Evolutionary conservation across 2,329 filamentous ascomycete genomes (phyloP).

Genomic region (Coleophoma cylindrospora): DNA sequence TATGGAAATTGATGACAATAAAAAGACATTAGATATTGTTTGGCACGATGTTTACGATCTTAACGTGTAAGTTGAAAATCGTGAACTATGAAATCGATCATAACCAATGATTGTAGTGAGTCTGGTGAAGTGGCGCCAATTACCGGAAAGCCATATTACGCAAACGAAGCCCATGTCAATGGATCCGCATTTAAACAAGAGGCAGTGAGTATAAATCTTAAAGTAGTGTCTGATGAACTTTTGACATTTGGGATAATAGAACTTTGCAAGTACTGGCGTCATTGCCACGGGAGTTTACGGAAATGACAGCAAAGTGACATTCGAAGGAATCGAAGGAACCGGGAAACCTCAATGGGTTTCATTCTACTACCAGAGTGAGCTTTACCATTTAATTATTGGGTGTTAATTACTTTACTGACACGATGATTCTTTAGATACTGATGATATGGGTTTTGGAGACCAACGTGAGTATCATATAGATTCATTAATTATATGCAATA

Average conservation of each 20-base stretch:
- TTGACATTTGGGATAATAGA: slow-evolving; percentile 9
- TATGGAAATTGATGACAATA: slow-evolving; percentile 43
- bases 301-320: slow-evolving; percentile 49
- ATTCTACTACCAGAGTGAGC: slow-evolving; percentile 47
- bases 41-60: slow-evolving; percentile 55
- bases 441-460: slow-evolving; percentile 55
- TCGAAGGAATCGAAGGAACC: slow-evolving; percentile 40
- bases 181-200: slow-evolving; percentile 50
- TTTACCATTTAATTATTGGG: background rate
- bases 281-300: slow-evolving; percentile 49
- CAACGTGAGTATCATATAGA: background rate
- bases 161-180: slow-evolving; percentile 35
- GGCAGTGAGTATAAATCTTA: slow-evolving; percentile 28
- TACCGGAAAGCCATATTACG: slow-evolving; percentile 41
- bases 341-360: slow-evolving; percentile 51
- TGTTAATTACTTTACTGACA: background rate
- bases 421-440: slow-evolving; percentile 31
- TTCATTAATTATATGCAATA: background rate
- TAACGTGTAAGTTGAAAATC: slow-evolving; percentile 30
- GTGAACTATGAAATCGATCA: background rate
- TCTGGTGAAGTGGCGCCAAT: slow-evolving; percentile 38
- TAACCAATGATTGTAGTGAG: slow-evolving; percentile 20
- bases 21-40: slow-evolving; percentile 41
- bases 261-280: slow-evolving; percentile 39
- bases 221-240: no score